Evolutionary conservation across 768 basidiomycete species (phyloP), one percentile per base, ranked within the genome.

Genomic region (Amanita pseudoporphyria): DNA sequence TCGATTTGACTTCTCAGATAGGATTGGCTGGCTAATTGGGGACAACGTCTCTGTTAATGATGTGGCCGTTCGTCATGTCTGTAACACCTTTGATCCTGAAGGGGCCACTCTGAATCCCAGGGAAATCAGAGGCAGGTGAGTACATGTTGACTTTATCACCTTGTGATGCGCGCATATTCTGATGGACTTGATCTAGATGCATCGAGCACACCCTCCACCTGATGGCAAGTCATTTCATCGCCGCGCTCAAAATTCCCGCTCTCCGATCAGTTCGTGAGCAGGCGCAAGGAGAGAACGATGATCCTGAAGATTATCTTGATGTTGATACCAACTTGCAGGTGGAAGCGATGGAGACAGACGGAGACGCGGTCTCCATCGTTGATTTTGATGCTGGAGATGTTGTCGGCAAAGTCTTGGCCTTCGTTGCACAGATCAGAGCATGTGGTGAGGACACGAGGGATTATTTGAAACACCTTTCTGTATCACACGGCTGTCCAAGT

Each of bases 341-440:
- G 1, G 55, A 58, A 35, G 57, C 57, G 1, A 42, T 38, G 19
- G 39, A 13, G 9, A 47, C 42, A 16, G 53, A 56, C 28, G 9
- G 26, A 1, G 43, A 45, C 32, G 53, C 46, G 3, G 47, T 53
- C 21, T 26, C 32, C 16, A 13, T 52, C 12, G 42, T 49, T 1
- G 50, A 52, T 12, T 58, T 52, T 44, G 55, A 58, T 9, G 9
- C 55, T 1, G 57, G 57, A 12, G 57, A 58, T 45, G 53, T 49
- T 2, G 10, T 58, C n/a, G 57, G 57, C 6, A 58, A 58, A 43
- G 13, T 54, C 2, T 40, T 58, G 33, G 57, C 57, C 1, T 54
- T 54, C 24, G 38, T 58, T 19, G 52, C 48, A 28, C 57, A 58
- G 51, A 28, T 58, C 4, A 22, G 53, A 3, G 41, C 46, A 10